Base-by-base conservation (phyloP, 192 early-diverging fungal species). In the Coemansia furcata region DNA sequence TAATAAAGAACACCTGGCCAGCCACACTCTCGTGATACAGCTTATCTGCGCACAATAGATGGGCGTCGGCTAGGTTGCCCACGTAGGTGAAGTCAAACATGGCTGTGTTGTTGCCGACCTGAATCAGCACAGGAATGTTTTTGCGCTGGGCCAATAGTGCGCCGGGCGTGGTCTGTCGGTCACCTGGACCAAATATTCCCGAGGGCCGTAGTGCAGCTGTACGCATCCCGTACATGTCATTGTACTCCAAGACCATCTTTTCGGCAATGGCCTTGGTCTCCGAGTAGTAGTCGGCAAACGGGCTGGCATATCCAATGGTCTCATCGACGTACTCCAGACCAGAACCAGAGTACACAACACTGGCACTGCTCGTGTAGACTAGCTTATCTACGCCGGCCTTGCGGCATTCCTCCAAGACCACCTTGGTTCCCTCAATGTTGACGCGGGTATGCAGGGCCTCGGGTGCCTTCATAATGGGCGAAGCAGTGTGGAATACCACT, bases 61-160 rank as follows among this genome's bases (percentile, higher is more conserved):
- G 96, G 12, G 93, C 89, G 62, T 96, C 92, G 7, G 94, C 93
- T n/a, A 92, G 89, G 65, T 98, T 98, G 69, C 88, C 93, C 6
- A 98, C 96, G 69, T 95, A 95, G 10, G 96, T 97, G 73, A 88
- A 94, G 67, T 98, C 96, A 74, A 95, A 90, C 40, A 95, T 69
- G 39, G 86, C 87, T 0, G 78, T 85, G 84, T 95, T 96, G 69
- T 88, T 74, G 21, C 96, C 96, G 60, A 98, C 89, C 80, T 94
- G 93, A 63, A 94, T 83, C 49, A 85, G 50, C 21, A 84, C 78
- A 9, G 78, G 78, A 66, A 82, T 82, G 82, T 78, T 89, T 78
- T 29, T 87, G 82, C 72, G 65, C 71, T 86, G 82, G 1, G 91
- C 89, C 70, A 82, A 78, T 73, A 93, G 67, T 52, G 87, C 82